Evolutionary conservation across 805 yeast genomes (phyloP).

Genomic region (Lipomyces lipofer): DNA sequence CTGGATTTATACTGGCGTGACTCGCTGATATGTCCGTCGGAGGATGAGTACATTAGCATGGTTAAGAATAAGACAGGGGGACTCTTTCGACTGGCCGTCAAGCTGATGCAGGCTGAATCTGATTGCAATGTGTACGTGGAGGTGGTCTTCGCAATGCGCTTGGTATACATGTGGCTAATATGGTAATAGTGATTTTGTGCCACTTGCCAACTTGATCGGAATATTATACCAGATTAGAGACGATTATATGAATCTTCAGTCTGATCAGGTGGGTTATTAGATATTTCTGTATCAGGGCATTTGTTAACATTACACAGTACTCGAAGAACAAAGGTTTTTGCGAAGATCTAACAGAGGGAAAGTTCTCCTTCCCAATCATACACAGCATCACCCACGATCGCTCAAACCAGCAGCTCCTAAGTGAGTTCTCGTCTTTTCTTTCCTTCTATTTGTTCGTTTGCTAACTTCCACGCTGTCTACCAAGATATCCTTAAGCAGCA

Average conservation of each 20-base stretch:
- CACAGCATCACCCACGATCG: conserved; percentile 53
- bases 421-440: conserved; percentile 23
- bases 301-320: conserved; percentile 38
- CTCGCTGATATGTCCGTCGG: conserved; percentile 55
- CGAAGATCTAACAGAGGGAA: conserved; percentile 89
- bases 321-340: conserved; percentile 70
- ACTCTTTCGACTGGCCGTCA: conserved; percentile 69
- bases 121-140: conserved; percentile 25
- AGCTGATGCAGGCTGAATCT: conserved; percentile 53
- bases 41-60: conserved; percentile 70
- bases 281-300: neutral
- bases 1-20: conserved; percentile 89
- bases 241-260: conserved; percentile 71
- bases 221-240: conserved; percentile 82
- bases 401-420: conserved; percentile 45
- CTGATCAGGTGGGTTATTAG: conserved; percentile 35
- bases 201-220: conserved; percentile 75
- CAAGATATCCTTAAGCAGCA: conserved; percentile 52
- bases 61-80: conserved; percentile 88
- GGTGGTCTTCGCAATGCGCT: neutral
- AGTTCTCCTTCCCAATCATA: conserved; percentile 80
- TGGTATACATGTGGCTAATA: neutral
- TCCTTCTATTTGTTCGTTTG: conserved; percentile 1
- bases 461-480: conserved; percentile 13
- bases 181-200: conserved; percentile 44